Base-by-base conservation (phyloP, 2,329 filamentous ascomycete species). In the Colletotrichum kahawae region DNA sequence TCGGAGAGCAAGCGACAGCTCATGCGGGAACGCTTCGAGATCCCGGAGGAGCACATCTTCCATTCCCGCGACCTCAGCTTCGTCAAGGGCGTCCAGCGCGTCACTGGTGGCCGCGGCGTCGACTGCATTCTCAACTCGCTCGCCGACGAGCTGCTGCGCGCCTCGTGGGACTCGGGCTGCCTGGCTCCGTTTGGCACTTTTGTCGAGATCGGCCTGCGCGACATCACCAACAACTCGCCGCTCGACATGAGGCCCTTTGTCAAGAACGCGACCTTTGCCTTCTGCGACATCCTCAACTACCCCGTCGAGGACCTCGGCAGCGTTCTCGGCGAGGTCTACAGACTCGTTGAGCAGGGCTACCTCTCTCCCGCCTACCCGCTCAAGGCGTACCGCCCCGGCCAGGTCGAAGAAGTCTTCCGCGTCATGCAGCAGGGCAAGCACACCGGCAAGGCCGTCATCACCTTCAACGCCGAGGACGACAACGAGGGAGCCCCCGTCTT, bases 171-270 rank as follows among this genome's bases (percentile, higher is more conserved):
- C 4, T 70, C 56, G 0, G 64, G 79, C 1, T 87, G 84, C 67
- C 76, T 88, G 6, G 84, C 86, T 0, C 77, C 80, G 4, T 84
- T 83, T 54, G 87, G 85, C 1, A 80, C 77, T 0, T 83, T 88
- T 73, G 70, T 88, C 1, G 86, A 88, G 68, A 82, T 88, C n/a
- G 85, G 85, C 5, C 83, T 84, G 64, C 79, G 82, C 4, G 85
- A 88, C 33, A 78, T 86, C 7, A 77, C 81, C 7, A 81, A 81
- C 10, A 79, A 81, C 5, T 80, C 89, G 1, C 83, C 84, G 1
- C 88, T 89, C 84, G 74, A 76, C 10, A 71, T 90, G 87, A 75
- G 82, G 1, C 81, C 82, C 0, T 90, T 91, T 43, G 79, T 82
- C 1, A 77, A 77, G 1, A 84, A 83, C 5, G 79, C 83, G 0